Evolutionary conservation across 1,284 basidiomycete species (phyloP).

Genomic region (Naganishia sp.): DNA sequence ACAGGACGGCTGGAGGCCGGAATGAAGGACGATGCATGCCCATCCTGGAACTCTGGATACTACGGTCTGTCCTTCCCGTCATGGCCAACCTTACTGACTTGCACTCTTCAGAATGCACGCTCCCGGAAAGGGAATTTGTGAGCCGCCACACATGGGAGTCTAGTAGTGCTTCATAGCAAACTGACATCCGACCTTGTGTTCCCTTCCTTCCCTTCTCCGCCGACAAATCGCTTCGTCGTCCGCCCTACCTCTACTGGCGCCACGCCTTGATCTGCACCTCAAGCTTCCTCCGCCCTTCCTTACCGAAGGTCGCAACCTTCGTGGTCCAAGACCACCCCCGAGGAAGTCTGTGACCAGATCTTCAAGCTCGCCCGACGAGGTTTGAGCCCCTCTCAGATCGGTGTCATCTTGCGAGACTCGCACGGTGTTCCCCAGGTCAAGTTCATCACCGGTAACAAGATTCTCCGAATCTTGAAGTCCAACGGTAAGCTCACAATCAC

Average conservation of each 20-base stretch:
- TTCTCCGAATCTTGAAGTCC: conserved; percentile 95
- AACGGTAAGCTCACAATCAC: conserved; percentile 66
- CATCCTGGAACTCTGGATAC: background rate
- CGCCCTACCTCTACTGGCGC: background rate
- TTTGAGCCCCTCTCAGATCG: conserved; percentile 96
- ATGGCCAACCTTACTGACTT: conserved; percentile 3
- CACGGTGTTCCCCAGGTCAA: conserved; percentile 95
- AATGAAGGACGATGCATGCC: background rate
- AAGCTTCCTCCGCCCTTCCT: conserved; percentile 93
- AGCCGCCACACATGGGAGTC: conserved; percentile 47
- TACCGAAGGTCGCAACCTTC: conserved; percentile 92
- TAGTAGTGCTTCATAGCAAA: conserved; percentile 21
- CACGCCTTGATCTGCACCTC: conserved; percentile 3
- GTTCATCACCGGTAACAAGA: conserved; percentile 99
- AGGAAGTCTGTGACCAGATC: conserved; percentile 95
- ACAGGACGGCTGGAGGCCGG: background rate
- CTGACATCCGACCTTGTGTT: conserved; percentile 32
- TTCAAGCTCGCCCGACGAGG: conserved; percentile 97
- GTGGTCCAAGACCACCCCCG: conserved; percentile 95
- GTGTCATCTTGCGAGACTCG: conserved; percentile 96
- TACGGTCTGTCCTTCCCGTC: background rate
- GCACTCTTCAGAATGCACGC: conserved; percentile 73
- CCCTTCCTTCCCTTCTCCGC: conserved; percentile 21
- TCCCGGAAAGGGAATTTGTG: conserved; percentile 97
- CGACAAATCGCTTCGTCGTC: background rate